These are phyloP conservation scores for Quercus cerris DNA, from an alignment of 306 rosid species.

Conservation along the genomic window DNA sequence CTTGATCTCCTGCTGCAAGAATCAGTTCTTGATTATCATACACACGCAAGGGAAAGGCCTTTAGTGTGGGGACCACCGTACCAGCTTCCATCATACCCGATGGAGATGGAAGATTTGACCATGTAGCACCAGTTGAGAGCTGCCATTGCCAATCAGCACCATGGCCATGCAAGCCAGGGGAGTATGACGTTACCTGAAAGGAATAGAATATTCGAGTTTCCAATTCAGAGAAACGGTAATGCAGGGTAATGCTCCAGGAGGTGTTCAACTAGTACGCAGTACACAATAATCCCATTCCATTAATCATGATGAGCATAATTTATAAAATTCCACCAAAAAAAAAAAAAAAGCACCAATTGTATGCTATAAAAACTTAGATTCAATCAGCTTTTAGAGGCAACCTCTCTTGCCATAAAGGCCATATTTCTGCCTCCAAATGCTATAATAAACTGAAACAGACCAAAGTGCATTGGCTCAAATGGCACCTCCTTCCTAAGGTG, in stretches of 20 bases:
- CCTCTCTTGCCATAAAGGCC: background rate
- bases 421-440: background rate
- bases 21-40: conserved; percentile 66
- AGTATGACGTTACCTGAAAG: conserved; percentile 84
- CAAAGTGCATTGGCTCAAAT: too few species aligned
- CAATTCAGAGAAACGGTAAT: conserved; percentile 1
- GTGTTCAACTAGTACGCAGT: background rate
- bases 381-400: background rate
- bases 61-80: conserved; percentile 74
- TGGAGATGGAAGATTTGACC: conserved; percentile 98
- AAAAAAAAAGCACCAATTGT: background rate
- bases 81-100: conserved; percentile 93
- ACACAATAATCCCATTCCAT: conserved; percentile 1
- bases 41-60: conserved; percentile 64
- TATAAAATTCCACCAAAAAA: background rate
- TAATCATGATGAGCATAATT: background rate
- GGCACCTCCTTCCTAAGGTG: too few species aligned
- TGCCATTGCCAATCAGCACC: conserved; percentile 97
- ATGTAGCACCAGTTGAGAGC: conserved; percentile 75
- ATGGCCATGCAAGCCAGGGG: conserved; percentile 93
- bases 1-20: conserved; percentile 98
- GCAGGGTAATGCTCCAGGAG: background rate
- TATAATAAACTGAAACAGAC: background rate
- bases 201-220: conserved; percentile 6
- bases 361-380: background rate